Percentiles rank a stretch among this genome's conserved stretches.
Evolutionary conservation across 2,329 filamentous ascomycete species (phyloP).

Genomic region (Colletotrichum simmondsii): DNA sequence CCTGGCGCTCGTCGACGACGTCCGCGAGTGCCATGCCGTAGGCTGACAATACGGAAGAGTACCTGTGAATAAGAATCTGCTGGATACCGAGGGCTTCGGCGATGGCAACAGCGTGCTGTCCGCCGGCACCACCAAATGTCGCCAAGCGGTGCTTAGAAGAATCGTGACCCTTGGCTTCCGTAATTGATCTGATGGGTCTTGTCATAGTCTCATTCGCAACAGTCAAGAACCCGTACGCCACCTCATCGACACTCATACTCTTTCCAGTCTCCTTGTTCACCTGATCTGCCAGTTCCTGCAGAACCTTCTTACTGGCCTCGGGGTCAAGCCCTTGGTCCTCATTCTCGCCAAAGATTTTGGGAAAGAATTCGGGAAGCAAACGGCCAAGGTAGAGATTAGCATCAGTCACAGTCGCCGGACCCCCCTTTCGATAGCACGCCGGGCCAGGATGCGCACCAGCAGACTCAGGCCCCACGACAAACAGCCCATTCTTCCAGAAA

Average conservation of each 20-base stretch:
- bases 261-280: slow-evolving; percentile 82
- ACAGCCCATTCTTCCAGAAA: slow-evolving; percentile 90
- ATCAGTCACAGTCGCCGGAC: slow-evolving; percentile 92
- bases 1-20: slow-evolving; percentile 91
- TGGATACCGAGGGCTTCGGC: slow-evolving; percentile 85
- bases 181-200: slow-evolving; percentile 87
- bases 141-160: slow-evolving; percentile 91
- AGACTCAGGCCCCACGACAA: slow-evolving; percentile 90
- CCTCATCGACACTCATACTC: slow-evolving; percentile 81
- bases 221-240: slow-evolving; percentile 89
- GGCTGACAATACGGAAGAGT: slow-evolving; percentile 89
- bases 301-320: slow-evolving; percentile 78
- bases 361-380: slow-evolving; percentile 90
- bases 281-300: slow-evolving; percentile 79
- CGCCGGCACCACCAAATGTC: slow-evolving; percentile 91
- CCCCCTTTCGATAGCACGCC: slow-evolving; percentile 90
- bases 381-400: slow-evolving; percentile 89
- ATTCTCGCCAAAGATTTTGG: slow-evolving; percentile 92
- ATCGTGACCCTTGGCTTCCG: slow-evolving; percentile 92
- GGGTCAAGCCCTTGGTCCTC: slow-evolving; percentile 85
- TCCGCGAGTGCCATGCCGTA: slow-evolving; percentile 95
- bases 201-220: slow-evolving; percentile 95
- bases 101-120: slow-evolving; percentile 92
- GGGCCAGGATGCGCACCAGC: slow-evolving; percentile 91
- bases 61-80: slow-evolving; percentile 87